Evolutionary conservation across 768 basidiomycete genomes (phyloP).

Genomic region (Filobasidium wieringae): DNA sequence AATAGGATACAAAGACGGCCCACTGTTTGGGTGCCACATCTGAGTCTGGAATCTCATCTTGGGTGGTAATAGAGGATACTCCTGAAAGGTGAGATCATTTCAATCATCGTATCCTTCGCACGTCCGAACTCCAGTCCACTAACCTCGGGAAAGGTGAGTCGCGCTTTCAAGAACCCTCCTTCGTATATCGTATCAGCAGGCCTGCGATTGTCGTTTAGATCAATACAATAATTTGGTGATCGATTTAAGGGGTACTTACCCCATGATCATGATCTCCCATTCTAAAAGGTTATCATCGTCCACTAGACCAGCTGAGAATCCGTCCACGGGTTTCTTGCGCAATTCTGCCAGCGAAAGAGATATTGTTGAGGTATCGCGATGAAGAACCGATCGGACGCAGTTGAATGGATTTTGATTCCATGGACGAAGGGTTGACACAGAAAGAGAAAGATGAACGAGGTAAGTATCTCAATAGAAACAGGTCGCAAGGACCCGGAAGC

Average conservation of each 20-base stretch:
- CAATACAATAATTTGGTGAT: neutral
- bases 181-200: slow-evolving; percentile 91
- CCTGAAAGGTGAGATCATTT: slow-evolving; percentile 35
- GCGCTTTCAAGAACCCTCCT: slow-evolving; percentile 89
- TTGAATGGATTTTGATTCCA: too few species aligned
- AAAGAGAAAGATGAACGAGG: too few species aligned
- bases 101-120: neutral
- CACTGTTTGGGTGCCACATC: slow-evolving; percentile 45
- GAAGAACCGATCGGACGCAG: too few species aligned
- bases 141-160: slow-evolving; percentile 65
- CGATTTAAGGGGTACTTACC: slow-evolving; percentile 44
- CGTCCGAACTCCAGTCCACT: slow-evolving; percentile 3
- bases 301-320: slow-evolving; percentile 94
- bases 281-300: slow-evolving; percentile 90
- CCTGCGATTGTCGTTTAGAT: slow-evolving; percentile 40
- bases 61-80: slow-evolving; percentile 81
- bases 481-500: too few species aligned
- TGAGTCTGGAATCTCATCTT: slow-evolving; percentile 56
- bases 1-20: slow-evolving; percentile 8
- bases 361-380: neutral
- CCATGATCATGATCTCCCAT: slow-evolving; percentile 93
- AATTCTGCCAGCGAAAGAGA: slow-evolving; percentile 54
- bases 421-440: too few species aligned
- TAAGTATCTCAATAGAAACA: too few species aligned
- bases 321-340: slow-evolving; percentile 84